A percentile compares a stretch with the other conserved stretches of the same genome.
Conservation (phyloP, 2,329 filamentous ascomycete genomes). For the Westerdykella ornata region DNA sequence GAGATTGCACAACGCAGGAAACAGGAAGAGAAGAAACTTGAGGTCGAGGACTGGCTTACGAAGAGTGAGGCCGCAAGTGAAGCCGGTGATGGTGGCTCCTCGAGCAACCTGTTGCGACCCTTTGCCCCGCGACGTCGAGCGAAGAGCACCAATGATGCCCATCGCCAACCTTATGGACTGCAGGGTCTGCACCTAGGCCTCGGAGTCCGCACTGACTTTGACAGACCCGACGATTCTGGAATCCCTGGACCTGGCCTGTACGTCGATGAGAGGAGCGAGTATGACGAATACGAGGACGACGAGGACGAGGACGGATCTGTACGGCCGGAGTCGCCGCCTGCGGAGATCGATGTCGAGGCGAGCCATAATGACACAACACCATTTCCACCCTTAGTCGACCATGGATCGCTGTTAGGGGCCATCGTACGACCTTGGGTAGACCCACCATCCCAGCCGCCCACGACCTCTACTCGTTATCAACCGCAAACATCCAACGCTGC, state of each 20-base stretch:
- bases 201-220: slow-evolving; percentile 27
- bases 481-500: slow-evolving; percentile 50
- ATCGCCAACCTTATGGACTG: slow-evolving; percentile 16
- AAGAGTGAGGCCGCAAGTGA: slow-evolving; percentile 44
- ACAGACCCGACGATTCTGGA: slow-evolving; percentile 29
- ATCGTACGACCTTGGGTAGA: slow-evolving; percentile 47
- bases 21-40: slow-evolving; percentile 46
- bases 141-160: slow-evolving; percentile 41
- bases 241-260: slow-evolving; percentile 49
- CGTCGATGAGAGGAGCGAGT: slow-evolving; percentile 36
- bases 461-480: slow-evolving; percentile 38
- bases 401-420: slow-evolving; percentile 14
- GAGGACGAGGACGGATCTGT: slow-evolving; percentile 24
- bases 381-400: slow-evolving; percentile 23
- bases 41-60: slow-evolving; percentile 50
- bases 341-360: slow-evolving; percentile 24
- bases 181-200: slow-evolving; percentile 23
- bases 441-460: slow-evolving; percentile 29
- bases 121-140: slow-evolving; percentile 40
- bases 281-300: slow-evolving; percentile 32
- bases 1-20: slow-evolving; percentile 45
- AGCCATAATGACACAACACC: slow-evolving; percentile 23
- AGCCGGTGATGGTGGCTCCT: slow-evolving; percentile 36
- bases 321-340: slow-evolving; percentile 31
- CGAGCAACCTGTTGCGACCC: slow-evolving; percentile 23